Base-by-base conservation (phyloP, 441 rosid species). In the Brassica balearica region DNA sequence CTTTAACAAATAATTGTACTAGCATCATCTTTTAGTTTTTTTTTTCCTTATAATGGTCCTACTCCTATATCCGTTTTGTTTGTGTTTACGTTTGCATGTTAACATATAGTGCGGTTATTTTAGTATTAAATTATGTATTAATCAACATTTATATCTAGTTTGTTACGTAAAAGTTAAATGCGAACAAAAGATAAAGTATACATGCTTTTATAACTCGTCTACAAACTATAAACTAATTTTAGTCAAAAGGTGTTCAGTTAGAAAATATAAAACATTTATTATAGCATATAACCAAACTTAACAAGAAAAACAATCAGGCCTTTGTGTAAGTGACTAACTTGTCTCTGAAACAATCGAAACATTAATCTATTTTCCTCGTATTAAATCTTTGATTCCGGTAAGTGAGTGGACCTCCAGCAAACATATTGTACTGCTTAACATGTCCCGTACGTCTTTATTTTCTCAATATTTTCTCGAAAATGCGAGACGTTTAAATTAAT, bases 1-100 rank as follows among this genome's bases (percentile, higher is more conserved):
- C 82, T 78, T 78, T 65, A n/a, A 66, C 77, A 72, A 55, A 19
- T 62, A 69, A 62, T 72, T 59, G 69, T 65, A 43, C n/a, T 11
- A 22, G 56, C 55, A 65, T 29, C 68, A 65, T 77, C 77, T 56
- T 56, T 77, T 65, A 3, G 22, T 43, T 17, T 8, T 38, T 38
- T 2, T 63, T 43, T 19, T 55, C 23, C 23, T 19, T 55, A 11
- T 71, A 59, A 66, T 72, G 77, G 81, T 14, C 55, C 77, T 71
- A 65, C 81, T 71, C 6, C 60, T 58, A 2, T 11, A 38, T 38
- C 11, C 43, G 19, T 51, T 20, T 19, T 46, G 1, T 75, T 2
- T 14, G 20, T 6, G 20, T 51, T 14, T 51, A 51, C 20, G 14
- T 51, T 6, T 51, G 20, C 20, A 51, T 55, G 60, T 55, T 51